phyloP scores from a whole-genome alignment of 2,329 filamentous ascomycete species.

The Pseudogymnoascus sp. region DNA sequence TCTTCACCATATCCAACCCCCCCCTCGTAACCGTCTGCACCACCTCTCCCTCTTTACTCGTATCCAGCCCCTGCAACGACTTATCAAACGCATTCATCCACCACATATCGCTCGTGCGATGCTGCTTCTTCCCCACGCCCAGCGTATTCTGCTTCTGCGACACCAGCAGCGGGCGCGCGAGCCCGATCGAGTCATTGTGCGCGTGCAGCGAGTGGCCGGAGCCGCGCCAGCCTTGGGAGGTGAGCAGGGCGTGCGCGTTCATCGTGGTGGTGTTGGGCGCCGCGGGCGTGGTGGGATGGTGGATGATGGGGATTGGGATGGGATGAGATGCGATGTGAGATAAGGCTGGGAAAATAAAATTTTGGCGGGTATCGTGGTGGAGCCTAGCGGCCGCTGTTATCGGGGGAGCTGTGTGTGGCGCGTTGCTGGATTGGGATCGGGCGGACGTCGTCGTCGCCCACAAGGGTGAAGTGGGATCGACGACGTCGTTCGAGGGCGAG shows the following conservation, averaged over 20 bases:
- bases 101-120: conserved; percentile 71
- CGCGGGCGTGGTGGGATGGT: background rate
- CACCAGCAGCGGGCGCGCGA: conserved; percentile 75
- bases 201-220: conserved; percentile 81
- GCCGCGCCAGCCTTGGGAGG: conserved; percentile 83
- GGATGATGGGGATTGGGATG: background rate
- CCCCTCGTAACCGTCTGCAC: conserved; percentile 49
- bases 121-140: conserved; percentile 72
- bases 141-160: conserved; percentile 73
- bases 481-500: background rate
- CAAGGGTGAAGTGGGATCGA: background rate
- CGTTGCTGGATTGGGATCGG: conserved; percentile 5
- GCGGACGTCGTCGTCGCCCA: background rate
- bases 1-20: conserved; percentile 49
- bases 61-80: conserved; percentile 73
- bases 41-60: conserved; percentile 46
- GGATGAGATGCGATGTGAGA: background rate
- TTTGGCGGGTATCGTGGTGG: background rate
- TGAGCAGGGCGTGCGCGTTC: conserved; percentile 78
- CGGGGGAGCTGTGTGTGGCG: background rate
- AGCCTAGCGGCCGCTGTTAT: conserved; percentile 8
- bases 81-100: conserved; percentile 94
- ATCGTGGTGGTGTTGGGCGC: conserved; percentile 40
- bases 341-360: conserved; percentile 9
- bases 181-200: conserved; percentile 62